phyloP scores from a whole-genome alignment of 495 filamentous ascomycete species.

The Melanomma pulvis-pyrius region DNA sequence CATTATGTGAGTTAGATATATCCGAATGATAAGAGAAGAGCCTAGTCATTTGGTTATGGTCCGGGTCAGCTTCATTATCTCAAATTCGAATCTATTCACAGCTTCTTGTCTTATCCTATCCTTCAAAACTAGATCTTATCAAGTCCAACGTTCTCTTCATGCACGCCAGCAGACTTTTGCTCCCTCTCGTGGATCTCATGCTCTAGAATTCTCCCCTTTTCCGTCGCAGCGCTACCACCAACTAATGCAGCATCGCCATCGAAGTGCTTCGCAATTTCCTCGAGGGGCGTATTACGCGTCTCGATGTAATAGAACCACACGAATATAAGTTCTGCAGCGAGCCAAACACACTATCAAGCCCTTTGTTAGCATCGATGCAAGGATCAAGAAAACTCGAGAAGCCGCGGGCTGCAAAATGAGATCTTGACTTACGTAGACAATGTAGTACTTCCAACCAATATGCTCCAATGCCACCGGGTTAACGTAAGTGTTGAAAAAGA shows the following conservation, averaged over 20 bases:
- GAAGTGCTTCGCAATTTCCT: conserved; percentile 56
- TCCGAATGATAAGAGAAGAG: too few relatives aligned
- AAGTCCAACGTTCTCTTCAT: conserved; percentile 17
- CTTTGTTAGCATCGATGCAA: conserved; percentile 34
- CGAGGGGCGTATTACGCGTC: conserved; percentile 53
- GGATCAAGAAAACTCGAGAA: neutral
- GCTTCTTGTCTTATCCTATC: too few relatives aligned
- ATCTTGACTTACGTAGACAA: conserved; percentile 30
- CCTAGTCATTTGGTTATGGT: too few relatives aligned
- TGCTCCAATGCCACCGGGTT: conserved; percentile 35
- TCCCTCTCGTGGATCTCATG: conserved; percentile 33
- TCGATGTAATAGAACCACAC: conserved; percentile 53
- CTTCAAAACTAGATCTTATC: neutral
- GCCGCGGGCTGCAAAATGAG: too few relatives aligned
- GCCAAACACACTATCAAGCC: conserved; percentile 42
- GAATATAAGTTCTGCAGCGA: conserved; percentile 50
- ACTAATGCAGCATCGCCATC: conserved; percentile 47
- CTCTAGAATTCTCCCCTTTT: conserved; percentile 37
- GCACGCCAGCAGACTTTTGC: neutral
- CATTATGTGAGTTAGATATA: too few relatives aligned
- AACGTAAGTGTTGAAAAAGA: conserved; percentile 50
- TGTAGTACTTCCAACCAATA: conserved; percentile 40
- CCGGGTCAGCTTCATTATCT: too few relatives aligned
- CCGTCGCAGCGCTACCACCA: conserved; percentile 47
- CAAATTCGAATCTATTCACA: too few relatives aligned